These are phyloP conservation scores for Oehlia diaphana DNA, from an alignment of 192 early-diverging fungal genomes.

Conservation along the genomic window DNA sequence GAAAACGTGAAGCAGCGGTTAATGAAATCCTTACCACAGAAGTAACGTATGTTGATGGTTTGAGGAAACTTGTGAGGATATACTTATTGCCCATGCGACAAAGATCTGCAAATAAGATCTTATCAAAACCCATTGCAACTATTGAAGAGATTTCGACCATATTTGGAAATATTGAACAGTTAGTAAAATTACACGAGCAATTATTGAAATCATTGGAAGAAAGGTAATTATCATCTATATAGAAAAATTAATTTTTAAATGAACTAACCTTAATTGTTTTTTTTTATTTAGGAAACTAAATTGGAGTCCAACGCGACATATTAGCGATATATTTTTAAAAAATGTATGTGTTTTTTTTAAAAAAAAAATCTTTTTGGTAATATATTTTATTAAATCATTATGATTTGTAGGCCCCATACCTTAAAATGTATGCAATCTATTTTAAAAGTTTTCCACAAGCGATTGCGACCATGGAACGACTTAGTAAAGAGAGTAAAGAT, in stretches of 20 bases:
- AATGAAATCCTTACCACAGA: slow-evolving; percentile 85
- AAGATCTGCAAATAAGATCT: slow-evolving; percentile 16
- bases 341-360: slow-evolving; percentile 19
- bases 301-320: slow-evolving; percentile 15
- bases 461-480: slow-evolving; percentile 26
- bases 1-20: slow-evolving; percentile 36
- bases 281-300: background rate
- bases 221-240: slow-evolving; percentile 10
- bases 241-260: too few species aligned
- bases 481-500: slow-evolving; percentile 28
- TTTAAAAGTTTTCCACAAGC: slow-evolving; percentile 84
- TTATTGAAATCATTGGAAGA: slow-evolving; percentile 25
- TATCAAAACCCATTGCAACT: slow-evolving; percentile 23
- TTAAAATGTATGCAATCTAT: slow-evolving; percentile 85
- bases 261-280: background rate
- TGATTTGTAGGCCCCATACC: slow-evolving; percentile 48
- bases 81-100: slow-evolving; percentile 45
- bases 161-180: slow-evolving; percentile 26
- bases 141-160: slow-evolving; percentile 10
- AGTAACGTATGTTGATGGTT: slow-evolving; percentile 80
- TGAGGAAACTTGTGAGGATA: slow-evolving; percentile 67
- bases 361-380: background rate
- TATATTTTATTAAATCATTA: background rate
- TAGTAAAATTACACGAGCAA: slow-evolving; percentile 20
- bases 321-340: slow-evolving; percentile 26